phyloP scores from a whole-genome alignment of 2,329 filamentous ascomycete genomes.

The Penicillium sp. region DNA sequence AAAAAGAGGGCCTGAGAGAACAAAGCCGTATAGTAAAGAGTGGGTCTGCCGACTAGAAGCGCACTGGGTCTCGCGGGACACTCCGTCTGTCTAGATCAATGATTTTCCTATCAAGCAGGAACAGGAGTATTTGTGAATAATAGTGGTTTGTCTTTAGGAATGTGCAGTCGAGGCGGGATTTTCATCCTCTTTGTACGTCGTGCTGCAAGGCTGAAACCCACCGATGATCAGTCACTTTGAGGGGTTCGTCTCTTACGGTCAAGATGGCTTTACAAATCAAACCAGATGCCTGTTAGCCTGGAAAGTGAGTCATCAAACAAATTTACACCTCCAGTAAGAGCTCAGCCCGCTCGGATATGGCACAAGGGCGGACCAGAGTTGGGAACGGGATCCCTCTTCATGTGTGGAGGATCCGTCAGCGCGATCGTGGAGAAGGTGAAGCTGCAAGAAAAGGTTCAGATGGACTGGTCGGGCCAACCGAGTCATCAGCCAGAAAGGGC shows the following conservation, averaged over 20 bases:
- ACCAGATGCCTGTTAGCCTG: not conserved
- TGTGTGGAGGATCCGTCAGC: not conserved
- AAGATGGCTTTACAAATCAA: constrained; percentile 10
- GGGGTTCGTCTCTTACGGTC: not conserved
- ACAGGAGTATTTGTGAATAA: not conserved
- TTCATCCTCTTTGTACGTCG: constrained; percentile 7
- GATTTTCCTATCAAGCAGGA: not conserved
- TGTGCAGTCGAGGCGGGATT: constrained; percentile 4
- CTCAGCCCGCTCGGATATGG: not conserved
- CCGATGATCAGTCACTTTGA: not conserved
- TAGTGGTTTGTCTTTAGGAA: not conserved
- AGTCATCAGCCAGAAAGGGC: not conserved
- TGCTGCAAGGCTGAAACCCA: not conserved
- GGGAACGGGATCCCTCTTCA: not conserved
- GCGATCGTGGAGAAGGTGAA: not conserved
- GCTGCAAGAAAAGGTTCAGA: constrained; percentile 4
- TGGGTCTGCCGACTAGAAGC: constrained; percentile 22
- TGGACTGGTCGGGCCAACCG: not conserved
- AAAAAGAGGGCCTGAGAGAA: constrained; percentile 5
- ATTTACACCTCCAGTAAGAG: too few species aligned
- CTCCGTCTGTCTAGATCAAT: not conserved
- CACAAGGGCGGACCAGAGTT: not conserved
- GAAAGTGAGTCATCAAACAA: constrained; percentile 7
- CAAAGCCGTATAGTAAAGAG: constrained; percentile 11
- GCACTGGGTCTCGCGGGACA: constrained; percentile 6